These are phyloP conservation scores for Phialocephala subalpina DNA, from an alignment of 2,329 filamentous ascomycete species.

Conservation along the genomic window DNA sequence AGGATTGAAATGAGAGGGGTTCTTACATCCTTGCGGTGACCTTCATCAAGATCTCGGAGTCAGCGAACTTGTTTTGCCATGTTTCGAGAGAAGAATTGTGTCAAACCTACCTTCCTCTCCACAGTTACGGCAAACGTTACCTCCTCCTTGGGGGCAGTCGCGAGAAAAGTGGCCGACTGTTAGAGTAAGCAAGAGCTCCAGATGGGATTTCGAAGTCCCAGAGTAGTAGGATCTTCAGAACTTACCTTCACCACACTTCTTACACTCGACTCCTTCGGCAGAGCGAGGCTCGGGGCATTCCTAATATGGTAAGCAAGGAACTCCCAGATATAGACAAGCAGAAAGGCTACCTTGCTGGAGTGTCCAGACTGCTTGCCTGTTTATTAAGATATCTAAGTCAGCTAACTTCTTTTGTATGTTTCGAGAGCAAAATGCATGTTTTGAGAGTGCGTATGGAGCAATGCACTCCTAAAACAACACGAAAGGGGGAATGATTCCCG, in stretches of 20 bases:
- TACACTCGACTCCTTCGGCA: slow-evolving; percentile 51
- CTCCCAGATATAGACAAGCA: too few species aligned
- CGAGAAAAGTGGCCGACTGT: slow-evolving; percentile 67
- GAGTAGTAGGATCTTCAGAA: neutral
- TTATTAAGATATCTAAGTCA: too few species aligned
- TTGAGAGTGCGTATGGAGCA: too few species aligned
- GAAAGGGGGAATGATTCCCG: too few species aligned
- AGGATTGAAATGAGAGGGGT: neutral
- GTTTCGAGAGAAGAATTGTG: too few species aligned
- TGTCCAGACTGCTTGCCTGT: slow-evolving; percentile 53
- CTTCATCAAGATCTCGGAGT: too few species aligned
- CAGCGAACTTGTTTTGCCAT: too few species aligned
- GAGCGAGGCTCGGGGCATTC: slow-evolving; percentile 62
- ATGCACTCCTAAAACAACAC: too few species aligned
- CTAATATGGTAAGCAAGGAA: too few species aligned
- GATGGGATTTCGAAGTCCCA: neutral
- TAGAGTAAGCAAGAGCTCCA: slow-evolving; percentile 41
- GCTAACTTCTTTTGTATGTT: too few species aligned
- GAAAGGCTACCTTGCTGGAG: neutral
- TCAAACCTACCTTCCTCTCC: too few species aligned
- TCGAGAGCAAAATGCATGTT: too few species aligned
- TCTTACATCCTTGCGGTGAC: slow-evolving; percentile 45
- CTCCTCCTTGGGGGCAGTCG: slow-evolving; percentile 69
- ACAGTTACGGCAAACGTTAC: slow-evolving; percentile 53
- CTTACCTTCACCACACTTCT: slow-evolving; percentile 45